Conservation (phyloP, 2,329 filamentous ascomycete species). For the Cercospora sp. region DNA sequence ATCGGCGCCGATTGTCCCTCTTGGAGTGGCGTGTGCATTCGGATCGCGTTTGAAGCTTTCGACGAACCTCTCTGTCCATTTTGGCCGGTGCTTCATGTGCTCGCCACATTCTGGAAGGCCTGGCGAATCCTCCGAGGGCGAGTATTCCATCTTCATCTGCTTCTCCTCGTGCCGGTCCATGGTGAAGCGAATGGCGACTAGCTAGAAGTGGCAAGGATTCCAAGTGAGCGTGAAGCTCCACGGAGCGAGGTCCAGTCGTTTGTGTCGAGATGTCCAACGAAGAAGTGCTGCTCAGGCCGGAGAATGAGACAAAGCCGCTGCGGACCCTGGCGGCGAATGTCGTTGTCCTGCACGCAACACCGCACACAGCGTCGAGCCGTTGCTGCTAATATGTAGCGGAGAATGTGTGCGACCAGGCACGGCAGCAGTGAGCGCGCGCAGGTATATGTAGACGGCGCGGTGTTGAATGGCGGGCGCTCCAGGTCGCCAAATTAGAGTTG, state of each 20-base stretch:
- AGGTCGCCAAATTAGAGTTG: conserved; percentile 2
- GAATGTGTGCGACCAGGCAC: conserved; percentile 13
- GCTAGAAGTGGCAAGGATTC: background rate
- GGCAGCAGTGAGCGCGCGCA: conserved; percentile 5
- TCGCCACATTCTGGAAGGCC: conserved; percentile 33
- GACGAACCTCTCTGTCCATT: conserved; percentile 46
- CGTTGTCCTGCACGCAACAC: background rate
- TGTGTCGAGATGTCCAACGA: background rate
- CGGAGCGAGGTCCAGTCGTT: background rate
- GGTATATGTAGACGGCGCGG: background rate
- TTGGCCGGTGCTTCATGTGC: conserved; percentile 22
- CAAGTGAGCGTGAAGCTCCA: background rate
- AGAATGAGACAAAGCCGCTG: conserved; percentile 3
- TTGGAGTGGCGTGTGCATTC: conserved; percentile 53
- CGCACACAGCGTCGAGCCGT: conserved; percentile 1
- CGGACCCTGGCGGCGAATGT: background rate
- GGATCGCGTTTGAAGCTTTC: conserved; percentile 67
- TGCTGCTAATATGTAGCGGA: background rate
- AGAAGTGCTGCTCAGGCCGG: background rate
- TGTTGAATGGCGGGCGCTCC: background rate
- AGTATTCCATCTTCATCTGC: conserved; percentile 25
- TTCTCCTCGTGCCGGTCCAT: conserved; percentile 27
- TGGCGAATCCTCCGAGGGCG: conserved; percentile 18
- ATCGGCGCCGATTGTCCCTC: conserved; percentile 52
- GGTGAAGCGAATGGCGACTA: background rate